phyloP scores from a whole-genome alignment of 148 eudicot species.

The Vaccinium darrowii region DNA sequence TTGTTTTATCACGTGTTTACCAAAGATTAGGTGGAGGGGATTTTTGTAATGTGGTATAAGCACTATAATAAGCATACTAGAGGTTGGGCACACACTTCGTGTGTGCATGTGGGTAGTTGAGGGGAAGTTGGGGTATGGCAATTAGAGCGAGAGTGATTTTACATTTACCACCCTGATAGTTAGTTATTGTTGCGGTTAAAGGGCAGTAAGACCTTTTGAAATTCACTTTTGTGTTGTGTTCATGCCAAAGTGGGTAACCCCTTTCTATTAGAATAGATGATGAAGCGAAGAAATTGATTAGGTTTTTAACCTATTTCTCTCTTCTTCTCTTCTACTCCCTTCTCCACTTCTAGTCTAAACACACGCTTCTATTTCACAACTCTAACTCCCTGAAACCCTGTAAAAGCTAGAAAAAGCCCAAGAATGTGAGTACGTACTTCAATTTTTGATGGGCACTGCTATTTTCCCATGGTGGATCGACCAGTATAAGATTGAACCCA shows the following conservation, averaged over 20 bases:
- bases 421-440: conserved; percentile 45
- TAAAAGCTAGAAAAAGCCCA: not conserved
- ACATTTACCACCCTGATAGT: no score
- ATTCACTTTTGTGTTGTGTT: no score
- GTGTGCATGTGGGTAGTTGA: no score
- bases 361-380: not conserved
- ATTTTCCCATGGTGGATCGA: conserved; percentile 99
- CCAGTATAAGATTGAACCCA: conserved; percentile 80
- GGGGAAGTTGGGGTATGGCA: no score
- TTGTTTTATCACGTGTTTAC: not conserved
- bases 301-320: not conserved
- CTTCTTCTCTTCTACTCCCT: not conserved
- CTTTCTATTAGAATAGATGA: not conserved
- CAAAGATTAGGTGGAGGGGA: not conserved
- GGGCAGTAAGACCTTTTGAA: no score
- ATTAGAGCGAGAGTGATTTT: no score
- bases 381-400: not conserved
- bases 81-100: no score
- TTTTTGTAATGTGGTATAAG: not conserved
- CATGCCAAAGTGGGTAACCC: no score
- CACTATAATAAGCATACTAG: not conserved
- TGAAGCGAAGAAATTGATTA: not conserved
- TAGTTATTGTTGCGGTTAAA: no score
- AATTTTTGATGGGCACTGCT: conserved; percentile 86
- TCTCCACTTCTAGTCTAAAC: not conserved